Evolutionary conservation across 2,329 filamentous ascomycete genomes (phyloP).

Genomic region (Xylaria hypoxylon): DNA sequence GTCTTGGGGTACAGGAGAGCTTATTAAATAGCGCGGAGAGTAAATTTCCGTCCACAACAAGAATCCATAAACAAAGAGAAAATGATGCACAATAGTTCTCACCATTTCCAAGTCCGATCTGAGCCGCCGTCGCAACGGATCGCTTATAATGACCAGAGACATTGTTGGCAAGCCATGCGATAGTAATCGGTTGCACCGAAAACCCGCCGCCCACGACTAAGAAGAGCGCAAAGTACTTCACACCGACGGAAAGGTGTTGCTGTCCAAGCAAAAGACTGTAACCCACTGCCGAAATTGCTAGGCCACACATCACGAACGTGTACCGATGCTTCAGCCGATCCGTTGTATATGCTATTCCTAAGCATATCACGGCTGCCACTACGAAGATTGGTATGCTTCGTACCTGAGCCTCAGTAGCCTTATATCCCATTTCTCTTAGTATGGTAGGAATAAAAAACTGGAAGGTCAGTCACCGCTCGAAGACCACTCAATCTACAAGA

Average conservation of each 20-base stretch:
- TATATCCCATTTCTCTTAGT: constrained; percentile 53
- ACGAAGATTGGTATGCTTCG: constrained; percentile 55
- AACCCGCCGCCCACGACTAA: constrained; percentile 66
- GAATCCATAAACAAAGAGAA: neutral
- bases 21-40: neutral
- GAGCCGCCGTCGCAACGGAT: constrained; percentile 63
- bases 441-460: constrained; percentile 55
- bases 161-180: constrained; percentile 69
- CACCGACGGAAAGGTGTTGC: constrained; percentile 58
- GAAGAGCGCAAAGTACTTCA: constrained; percentile 66
- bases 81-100: neutral
- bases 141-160: constrained; percentile 69
- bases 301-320: constrained; percentile 64
- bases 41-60: neutral
- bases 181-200: constrained; percentile 64
- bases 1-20: neutral
- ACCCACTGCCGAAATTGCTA: constrained; percentile 62
- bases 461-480: neutral
- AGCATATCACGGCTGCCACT: constrained; percentile 49
- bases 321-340: constrained; percentile 65
- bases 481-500: neutral
- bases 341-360: constrained; percentile 57
- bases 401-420: constrained; percentile 51
- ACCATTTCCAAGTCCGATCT: constrained; percentile 62
- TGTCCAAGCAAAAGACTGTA: constrained; percentile 67